phyloP scores from a whole-genome alignment of 768 basidiomycete species.

The Russula abietina region DNA sequence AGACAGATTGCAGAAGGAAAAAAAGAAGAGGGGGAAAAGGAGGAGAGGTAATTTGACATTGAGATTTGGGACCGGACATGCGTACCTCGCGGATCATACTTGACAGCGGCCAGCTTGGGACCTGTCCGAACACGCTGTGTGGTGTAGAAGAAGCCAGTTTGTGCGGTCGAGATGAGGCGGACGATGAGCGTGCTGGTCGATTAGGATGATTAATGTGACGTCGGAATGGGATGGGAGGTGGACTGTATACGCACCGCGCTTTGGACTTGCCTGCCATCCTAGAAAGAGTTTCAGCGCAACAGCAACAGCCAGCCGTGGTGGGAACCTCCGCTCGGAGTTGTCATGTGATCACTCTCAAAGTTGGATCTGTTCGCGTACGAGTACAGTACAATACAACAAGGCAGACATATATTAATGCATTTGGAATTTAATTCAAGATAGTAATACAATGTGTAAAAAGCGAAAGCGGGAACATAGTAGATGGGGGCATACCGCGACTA shows the following conservation, averaged over 20 bases:
- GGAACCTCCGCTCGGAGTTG: neutral
- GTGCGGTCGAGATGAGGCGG: constrained; percentile 83
- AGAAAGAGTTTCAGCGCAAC: neutral
- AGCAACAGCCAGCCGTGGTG: neutral
- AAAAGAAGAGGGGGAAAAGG: too few species aligned
- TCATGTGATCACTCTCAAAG: neutral
- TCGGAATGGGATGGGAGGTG: neutral
- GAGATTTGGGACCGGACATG: too few species aligned
- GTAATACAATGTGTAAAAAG: constrained; percentile 14
- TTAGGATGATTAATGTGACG: neutral
- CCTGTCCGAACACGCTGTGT: constrained; percentile 67
- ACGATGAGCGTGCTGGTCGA: constrained; percentile 68
- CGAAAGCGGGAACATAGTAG: neutral
- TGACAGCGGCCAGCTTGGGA: constrained; percentile 81
- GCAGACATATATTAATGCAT: neutral
- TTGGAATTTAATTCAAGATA: constrained; percentile 7
- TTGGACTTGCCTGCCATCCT: constrained; percentile 58
- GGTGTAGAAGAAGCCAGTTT: constrained; percentile 90
- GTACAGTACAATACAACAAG: neutral
- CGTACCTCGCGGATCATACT: constrained; percentile 84
- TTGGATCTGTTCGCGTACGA: too few species aligned
- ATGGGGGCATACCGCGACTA: constrained; percentile 9
- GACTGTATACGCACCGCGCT: constrained; percentile 41
- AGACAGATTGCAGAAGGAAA: too few species aligned
- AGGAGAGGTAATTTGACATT: too few species aligned